Evolutionary conservation across 2,329 filamentous ascomycete genomes (phyloP).

Genomic region (Coniochaeta pulveracea): DNA sequence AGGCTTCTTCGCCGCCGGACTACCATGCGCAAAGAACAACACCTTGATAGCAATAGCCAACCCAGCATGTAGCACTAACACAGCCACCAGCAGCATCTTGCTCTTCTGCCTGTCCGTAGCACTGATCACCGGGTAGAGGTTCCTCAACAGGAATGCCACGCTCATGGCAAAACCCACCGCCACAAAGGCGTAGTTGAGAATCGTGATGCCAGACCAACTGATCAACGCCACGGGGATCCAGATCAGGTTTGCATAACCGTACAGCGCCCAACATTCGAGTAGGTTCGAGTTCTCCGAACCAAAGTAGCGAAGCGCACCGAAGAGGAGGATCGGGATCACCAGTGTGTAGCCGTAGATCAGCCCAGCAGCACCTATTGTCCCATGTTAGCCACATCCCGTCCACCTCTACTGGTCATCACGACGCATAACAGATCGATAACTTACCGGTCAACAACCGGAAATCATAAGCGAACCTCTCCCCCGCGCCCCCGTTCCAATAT

Average conservation of each 20-base stretch:
- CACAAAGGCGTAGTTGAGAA: conserved; percentile 91
- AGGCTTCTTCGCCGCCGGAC: conserved; percentile 26
- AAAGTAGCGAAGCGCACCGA: conserved; percentile 87
- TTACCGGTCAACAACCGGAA: conserved; percentile 77
- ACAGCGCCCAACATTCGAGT: conserved; percentile 89
- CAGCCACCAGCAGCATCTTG: conserved; percentile 74
- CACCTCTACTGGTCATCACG: too few species aligned
- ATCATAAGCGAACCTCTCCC: conserved; percentile 76
- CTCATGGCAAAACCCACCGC: conserved; percentile 74
- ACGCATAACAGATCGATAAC: too few species aligned
- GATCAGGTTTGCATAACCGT: conserved; percentile 92
- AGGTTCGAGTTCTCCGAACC: conserved; percentile 88
- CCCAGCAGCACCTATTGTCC: conserved; percentile 60
- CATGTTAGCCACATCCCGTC: conserved; percentile 6
- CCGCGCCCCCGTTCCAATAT: conserved; percentile 30
- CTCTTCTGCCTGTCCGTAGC: conserved; percentile 88
- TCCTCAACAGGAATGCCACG: conserved; percentile 74
- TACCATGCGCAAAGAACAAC: conserved; percentile 82
- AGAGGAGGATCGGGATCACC: conserved; percentile 74
- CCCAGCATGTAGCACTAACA: conserved; percentile 79
- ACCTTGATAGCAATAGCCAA: conserved; percentile 91
- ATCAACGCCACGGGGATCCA: conserved; percentile 94
- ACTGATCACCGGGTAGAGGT: conserved; percentile 82
- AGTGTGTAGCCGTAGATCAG: conserved; percentile 92
- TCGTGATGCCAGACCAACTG: conserved; percentile 74